phyloP scores from a whole-genome alignment of 352 stramenopile species.

The Globisporangium alternatum region DNA sequence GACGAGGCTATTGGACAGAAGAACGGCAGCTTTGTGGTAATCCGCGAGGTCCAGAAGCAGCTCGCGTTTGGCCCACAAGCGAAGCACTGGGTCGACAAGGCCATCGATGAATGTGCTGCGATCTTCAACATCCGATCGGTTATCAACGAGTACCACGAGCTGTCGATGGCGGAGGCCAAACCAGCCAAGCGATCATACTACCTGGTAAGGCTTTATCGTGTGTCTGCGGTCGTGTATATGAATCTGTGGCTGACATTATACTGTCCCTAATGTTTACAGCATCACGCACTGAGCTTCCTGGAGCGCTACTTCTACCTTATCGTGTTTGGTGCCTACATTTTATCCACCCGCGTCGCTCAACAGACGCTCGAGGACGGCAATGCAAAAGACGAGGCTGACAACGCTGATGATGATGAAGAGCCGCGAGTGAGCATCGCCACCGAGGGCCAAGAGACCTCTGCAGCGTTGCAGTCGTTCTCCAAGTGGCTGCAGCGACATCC shows the following conservation, averaged over 20 bases:
- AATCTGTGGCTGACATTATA: background rate
- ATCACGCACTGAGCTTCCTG: slow-evolving; percentile 83
- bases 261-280: slow-evolving; percentile 24
- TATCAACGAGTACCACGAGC: slow-evolving; percentile 76
- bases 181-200: slow-evolving; percentile 79
- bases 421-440: slow-evolving; percentile 14
- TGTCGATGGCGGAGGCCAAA: slow-evolving; percentile 73
- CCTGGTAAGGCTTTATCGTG: slow-evolving; percentile 32
- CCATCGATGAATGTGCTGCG: slow-evolving; percentile 63
- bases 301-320: slow-evolving; percentile 89
- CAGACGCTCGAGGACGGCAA: slow-evolving; percentile 8
- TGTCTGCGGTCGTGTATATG: background rate
- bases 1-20: background rate
- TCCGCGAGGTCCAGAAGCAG: slow-evolving; percentile 58
- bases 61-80: slow-evolving; percentile 47
- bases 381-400: background rate
- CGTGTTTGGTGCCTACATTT: slow-evolving; percentile 82
- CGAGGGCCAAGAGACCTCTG: slow-evolving; percentile 21
- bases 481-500: slow-evolving; percentile 78
- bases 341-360: slow-evolving; percentile 23
- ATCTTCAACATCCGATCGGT: slow-evolving; percentile 81
- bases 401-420: slow-evolving; percentile 22
- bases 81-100: slow-evolving; percentile 73
- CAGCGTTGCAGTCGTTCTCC: slow-evolving; percentile 54
- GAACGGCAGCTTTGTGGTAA: slow-evolving; percentile 64